Conservation (phyloP, 1,284 basidiomycete species). For the Cryptococcus sp. region DNA sequence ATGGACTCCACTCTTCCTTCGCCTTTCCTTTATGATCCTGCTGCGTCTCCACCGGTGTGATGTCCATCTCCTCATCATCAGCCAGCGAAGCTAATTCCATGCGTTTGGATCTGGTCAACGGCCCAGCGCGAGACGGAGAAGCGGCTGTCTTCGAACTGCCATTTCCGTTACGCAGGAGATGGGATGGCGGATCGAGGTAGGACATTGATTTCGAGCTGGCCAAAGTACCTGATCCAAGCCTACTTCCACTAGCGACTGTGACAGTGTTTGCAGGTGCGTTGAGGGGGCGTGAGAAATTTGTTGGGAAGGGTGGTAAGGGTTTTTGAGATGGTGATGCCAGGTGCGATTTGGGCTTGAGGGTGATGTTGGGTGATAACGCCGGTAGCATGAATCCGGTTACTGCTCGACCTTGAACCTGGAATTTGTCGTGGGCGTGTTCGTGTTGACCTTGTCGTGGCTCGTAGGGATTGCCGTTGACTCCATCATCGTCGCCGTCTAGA, state of each 20-base stretch:
- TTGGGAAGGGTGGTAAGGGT: constrained; percentile 1
- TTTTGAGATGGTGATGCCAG: constrained; percentile 3
- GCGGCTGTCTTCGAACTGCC: neutral
- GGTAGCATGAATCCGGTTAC: constrained; percentile 39
- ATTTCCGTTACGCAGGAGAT: constrained; percentile 21
- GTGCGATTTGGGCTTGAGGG: constrained; percentile 28
- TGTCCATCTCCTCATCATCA: constrained; percentile 21
- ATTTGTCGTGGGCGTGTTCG: constrained; percentile 9
- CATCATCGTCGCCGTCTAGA: constrained; percentile 16
- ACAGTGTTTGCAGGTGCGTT: neutral
- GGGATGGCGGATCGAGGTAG: constrained; percentile 44
- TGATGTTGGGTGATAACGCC: constrained; percentile 35
- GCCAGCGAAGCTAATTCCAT: constrained; percentile 26
- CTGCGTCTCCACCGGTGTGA: neutral
- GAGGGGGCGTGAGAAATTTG: constrained; percentile 36
- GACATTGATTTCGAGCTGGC: constrained; percentile 36
- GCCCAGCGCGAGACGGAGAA: constrained; percentile 13
- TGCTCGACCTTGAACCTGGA: constrained; percentile 26
- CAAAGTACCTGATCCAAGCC: neutral
- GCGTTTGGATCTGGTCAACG: constrained; percentile 29
- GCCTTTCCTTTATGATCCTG: constrained; percentile 14
- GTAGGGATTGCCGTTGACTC: no score
- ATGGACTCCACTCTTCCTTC: constrained; percentile 39
- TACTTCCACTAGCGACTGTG: neutral
- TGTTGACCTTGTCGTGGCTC: constrained; percentile 1